Base-by-base conservation (phyloP, 768 basidiomycete species). In the Symmetrospora coprosmae region DNA sequence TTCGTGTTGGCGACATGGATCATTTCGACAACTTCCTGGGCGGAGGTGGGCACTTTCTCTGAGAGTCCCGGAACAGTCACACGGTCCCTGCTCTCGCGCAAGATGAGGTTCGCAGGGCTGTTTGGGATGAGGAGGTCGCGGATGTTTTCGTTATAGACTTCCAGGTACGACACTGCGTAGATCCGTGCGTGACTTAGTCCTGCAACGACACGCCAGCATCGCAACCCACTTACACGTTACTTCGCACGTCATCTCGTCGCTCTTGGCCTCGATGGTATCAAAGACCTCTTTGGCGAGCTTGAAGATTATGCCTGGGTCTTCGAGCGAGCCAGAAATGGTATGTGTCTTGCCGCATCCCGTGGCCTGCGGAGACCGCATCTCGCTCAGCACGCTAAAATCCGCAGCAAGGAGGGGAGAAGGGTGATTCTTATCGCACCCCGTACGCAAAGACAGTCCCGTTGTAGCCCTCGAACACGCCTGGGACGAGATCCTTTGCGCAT, bases 331-430 rank as follows among this genome's bases (percentile, higher is more conserved):
- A 68, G 89, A 94, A 72, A 99, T 96, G 19, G 94, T 99, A 73
- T 97, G 91, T 4, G 94, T 99, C 74, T 99, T 99, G 65, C 94
- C 94, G 71, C 94, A 97, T n/a, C 94, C 94, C n/a, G 94, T 97
- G 23, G 94, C 94, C 94, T 97, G 69, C 19, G 40, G 60, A 13
- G 34, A 45, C 55, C 58, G 60, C 40, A 28, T 16, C 41, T 25
- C 50, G 5, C 47, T 49, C 19, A 33, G 56, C 34, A 47, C 41
- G 25, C 33, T 63, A 51, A 47, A 65, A n/a, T 38, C 28, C 51
- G 19, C 39, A 38, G n/a, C 11, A 9, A 53, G n/a, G 27, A 19
- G 8, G n/a, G n/a, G n/a, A n/a, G n/a, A n/a, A n/a, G n/a, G n/a
- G n/a, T n/a, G n/a, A n/a, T n/a, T n/a, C 34, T 17, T 2, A n/a